Percentiles rank a stretch among this genome's conserved stretches.
phyloP scores from a whole-genome alignment of 2,329 filamentous ascomycete genomes.

The Ceratocystis diversiconidia region DNA sequence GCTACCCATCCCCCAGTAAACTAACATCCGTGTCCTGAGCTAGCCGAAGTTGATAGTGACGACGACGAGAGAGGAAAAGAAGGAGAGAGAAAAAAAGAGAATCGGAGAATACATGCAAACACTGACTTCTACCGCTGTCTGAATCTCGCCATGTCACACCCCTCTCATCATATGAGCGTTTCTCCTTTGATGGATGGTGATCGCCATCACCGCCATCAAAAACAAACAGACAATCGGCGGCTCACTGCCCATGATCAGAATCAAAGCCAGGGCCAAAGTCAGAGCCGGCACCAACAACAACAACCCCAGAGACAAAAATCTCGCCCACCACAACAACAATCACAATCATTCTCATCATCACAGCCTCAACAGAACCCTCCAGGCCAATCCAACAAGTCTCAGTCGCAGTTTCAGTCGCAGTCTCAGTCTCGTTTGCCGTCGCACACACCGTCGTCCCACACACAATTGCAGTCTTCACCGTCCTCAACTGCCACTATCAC shows the following conservation, averaged over 20 bases:
- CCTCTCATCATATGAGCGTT: constrained; percentile 12
- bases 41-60: background rate
- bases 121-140: background rate
- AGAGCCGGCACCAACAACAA: background rate
- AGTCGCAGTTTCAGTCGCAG: background rate
- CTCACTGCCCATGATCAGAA: constrained; percentile 8
- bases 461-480: background rate
- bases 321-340: background rate
- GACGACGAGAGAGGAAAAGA: too few species aligned
- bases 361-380: background rate
- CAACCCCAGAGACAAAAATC: constrained; percentile 2
- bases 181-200: constrained; percentile 1
- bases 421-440: background rate
- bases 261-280: constrained; percentile 2
- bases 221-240: constrained; percentile 11
- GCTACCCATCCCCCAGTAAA: background rate
- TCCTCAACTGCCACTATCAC: background rate
- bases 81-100: background rate
- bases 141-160: constrained; percentile 11
- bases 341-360: constrained; percentile 1
- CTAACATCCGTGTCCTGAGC: constrained; percentile 5
- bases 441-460: background rate
- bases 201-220: background rate
- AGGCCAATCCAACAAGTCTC: background rate
- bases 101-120: background rate